Conservation (phyloP, 371 early-diverging fungal species). For the Chytridium lagenaria region DNA sequence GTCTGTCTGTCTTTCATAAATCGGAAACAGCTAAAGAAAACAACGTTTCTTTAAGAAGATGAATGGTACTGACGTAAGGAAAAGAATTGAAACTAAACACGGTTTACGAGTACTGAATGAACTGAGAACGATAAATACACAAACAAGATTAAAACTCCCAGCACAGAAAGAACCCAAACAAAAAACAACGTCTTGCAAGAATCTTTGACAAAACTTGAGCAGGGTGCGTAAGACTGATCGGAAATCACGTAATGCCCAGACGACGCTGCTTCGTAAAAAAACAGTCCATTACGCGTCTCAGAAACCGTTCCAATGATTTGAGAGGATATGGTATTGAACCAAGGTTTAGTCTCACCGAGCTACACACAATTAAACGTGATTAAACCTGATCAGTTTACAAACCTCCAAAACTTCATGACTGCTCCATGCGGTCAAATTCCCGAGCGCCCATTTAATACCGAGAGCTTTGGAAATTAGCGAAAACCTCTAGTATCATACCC, state of each 20-base stretch:
- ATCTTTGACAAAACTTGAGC: neutral
- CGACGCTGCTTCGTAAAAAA: neutral
- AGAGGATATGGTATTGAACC: neutral
- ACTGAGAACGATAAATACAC: neutral
- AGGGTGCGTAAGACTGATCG: neutral
- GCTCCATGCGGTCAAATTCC: constrained; percentile 1
- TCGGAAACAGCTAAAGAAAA: no score
- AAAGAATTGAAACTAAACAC: no score
- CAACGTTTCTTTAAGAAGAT: no score
- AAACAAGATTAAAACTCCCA: neutral
- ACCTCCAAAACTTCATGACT: neutral
- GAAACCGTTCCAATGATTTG: neutral
- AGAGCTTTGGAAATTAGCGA: neutral
- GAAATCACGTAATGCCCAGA: neutral
- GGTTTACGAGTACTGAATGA: no score
- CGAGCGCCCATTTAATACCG: neutral
- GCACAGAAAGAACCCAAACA: neutral
- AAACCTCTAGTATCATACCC: neutral
- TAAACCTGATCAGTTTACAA: neutral
- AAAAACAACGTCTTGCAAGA: neutral
- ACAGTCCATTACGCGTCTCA: neutral
- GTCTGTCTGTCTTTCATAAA: no score
- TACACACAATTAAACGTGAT: neutral
- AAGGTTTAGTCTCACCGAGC: no score
- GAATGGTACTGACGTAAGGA: no score